A percentile compares a stretch with the other conserved stretches of the same genome.
These are phyloP conservation scores for Phytophthora brassicae DNA, from an alignment of 352 stramenopile species.

Conservation along the genomic window DNA sequence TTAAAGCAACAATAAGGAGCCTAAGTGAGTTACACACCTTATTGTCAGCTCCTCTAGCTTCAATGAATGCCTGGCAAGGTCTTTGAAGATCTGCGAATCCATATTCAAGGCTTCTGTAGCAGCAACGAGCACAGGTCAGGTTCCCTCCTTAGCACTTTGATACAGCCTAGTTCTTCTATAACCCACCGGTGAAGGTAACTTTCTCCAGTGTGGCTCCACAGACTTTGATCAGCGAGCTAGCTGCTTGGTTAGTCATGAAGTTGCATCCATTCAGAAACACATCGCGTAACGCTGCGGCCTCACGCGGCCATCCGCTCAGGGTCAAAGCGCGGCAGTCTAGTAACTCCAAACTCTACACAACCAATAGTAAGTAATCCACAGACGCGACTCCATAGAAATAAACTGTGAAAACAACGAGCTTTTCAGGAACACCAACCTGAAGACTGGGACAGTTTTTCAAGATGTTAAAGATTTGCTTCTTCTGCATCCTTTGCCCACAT, in stretches of 20 bases:
- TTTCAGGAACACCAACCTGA: conserved; percentile 36
- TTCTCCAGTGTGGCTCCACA: conserved; percentile 41
- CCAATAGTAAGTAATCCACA: conserved; percentile 2
- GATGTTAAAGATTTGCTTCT: conserved; percentile 55
- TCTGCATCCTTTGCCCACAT: conserved; percentile 38
- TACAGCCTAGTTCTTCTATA: not conserved
- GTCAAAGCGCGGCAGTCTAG: conserved; percentile 56
- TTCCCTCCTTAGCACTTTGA: not conserved
- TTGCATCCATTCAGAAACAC: conserved; percentile 58
- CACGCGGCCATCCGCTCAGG: conserved; percentile 44
- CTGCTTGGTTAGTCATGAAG: conserved; percentile 46
- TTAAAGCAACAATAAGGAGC: conserved; percentile 3
- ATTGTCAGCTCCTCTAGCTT: conserved; percentile 51
- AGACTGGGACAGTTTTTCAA: conserved; percentile 37
- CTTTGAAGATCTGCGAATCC: conserved; percentile 46
- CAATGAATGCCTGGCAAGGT: conserved; percentile 32
- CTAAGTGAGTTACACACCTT: conserved; percentile 28
- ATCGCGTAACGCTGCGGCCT: conserved; percentile 30
- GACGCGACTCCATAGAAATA: not conserved
- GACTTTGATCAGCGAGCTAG: conserved; percentile 37
- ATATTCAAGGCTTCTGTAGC: conserved; percentile 42
- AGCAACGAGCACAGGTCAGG: conserved; percentile 4
- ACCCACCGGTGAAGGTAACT: conserved; percentile 48
- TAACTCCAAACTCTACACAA: conserved; percentile 52
- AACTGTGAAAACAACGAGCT: not conserved